Evolutionary conservation across 768 basidiomycete genomes (phyloP).

Genomic region (Tulasnella calospora): DNA sequence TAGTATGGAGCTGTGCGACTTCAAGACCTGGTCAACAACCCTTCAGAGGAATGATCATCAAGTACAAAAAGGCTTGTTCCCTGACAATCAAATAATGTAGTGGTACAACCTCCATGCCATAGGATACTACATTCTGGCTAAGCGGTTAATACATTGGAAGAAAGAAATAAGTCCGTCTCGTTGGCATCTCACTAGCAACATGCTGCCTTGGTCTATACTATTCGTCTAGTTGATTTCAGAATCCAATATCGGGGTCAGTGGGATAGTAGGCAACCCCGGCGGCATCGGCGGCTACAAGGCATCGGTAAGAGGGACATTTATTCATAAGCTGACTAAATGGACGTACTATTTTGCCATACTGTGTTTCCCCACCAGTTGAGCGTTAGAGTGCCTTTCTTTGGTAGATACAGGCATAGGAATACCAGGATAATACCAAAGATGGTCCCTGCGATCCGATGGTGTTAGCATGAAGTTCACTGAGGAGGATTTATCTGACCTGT

Average conservation of each 20-base stretch:
- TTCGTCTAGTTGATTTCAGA: background rate
- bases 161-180: background rate
- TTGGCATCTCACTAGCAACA: background rate
- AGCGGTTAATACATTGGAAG: background rate
- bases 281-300: background rate
- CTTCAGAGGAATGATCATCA: background rate
- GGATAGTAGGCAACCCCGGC: background rate
- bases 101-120: background rate
- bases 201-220: too few relatives aligned
- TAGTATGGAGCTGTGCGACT: constrained; percentile 64
- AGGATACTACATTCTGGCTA: background rate
- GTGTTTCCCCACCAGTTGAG: constrained; percentile 42
- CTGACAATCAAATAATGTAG: background rate
- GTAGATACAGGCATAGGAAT: constrained; percentile 42
- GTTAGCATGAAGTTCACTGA: background rate
- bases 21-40: constrained; percentile 54
- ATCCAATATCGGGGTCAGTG: background rate
- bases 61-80: background rate
- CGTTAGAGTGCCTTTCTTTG: constrained; percentile 34
- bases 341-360: constrained; percentile 27
- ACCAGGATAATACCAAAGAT: constrained; percentile 40
- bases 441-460: constrained; percentile 34
- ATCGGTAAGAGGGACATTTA: background rate
- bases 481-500: constrained; percentile 31
- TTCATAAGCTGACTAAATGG: background rate